These are phyloP conservation scores for Glaciozyma antarctica DNA, from an alignment of 768 basidiomycete genomes.

Conservation along the genomic window DNA sequence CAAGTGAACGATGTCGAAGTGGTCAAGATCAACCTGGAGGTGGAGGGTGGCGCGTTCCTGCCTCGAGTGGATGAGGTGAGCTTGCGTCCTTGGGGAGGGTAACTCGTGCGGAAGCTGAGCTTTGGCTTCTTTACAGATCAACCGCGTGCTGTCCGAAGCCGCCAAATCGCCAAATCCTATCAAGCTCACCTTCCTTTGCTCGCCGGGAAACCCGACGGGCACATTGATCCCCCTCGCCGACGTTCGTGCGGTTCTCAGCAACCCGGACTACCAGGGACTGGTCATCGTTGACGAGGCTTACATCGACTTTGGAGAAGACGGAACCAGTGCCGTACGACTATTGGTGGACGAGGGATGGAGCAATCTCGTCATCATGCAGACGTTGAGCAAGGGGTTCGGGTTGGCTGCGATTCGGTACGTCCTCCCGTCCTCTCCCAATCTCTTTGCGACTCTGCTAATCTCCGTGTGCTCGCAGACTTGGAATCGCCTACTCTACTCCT, in stretches of 20 bases:
- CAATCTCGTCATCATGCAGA: slow-evolving; percentile 92
- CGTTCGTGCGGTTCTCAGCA: slow-evolving; percentile 62
- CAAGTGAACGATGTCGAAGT: slow-evolving; percentile 86
- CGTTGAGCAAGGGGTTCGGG: slow-evolving; percentile 91
- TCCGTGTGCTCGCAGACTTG: slow-evolving; percentile 50
- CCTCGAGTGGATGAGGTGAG: slow-evolving; percentile 63
- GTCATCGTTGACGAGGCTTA: slow-evolving; percentile 95
- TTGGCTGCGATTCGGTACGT: slow-evolving; percentile 84
- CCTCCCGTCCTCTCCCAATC: background rate
- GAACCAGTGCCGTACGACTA: slow-evolving; percentile 36
- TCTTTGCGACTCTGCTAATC: background rate
- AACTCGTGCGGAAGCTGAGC: background rate
- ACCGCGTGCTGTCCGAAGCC: slow-evolving; percentile 51
- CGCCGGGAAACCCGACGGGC: slow-evolving; percentile 94
- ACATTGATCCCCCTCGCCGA: slow-evolving; percentile 66
- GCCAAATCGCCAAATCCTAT: slow-evolving; percentile 43
- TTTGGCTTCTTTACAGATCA: slow-evolving; percentile 48
- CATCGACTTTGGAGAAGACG: slow-evolving; percentile 69
- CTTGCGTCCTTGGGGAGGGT: slow-evolving; percentile 8
- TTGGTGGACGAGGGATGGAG: slow-evolving; percentile 64
- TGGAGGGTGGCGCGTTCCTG: slow-evolving; percentile 76
- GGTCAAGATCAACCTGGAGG: slow-evolving; percentile 64
- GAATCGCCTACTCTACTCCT: slow-evolving; percentile 80
- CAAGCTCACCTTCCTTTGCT: slow-evolving; percentile 89
- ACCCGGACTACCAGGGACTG: slow-evolving; percentile 75